These are phyloP conservation scores for Phytopythium helicoides DNA, from an alignment of 352 stramenopile species.

Conservation along the genomic window DNA sequence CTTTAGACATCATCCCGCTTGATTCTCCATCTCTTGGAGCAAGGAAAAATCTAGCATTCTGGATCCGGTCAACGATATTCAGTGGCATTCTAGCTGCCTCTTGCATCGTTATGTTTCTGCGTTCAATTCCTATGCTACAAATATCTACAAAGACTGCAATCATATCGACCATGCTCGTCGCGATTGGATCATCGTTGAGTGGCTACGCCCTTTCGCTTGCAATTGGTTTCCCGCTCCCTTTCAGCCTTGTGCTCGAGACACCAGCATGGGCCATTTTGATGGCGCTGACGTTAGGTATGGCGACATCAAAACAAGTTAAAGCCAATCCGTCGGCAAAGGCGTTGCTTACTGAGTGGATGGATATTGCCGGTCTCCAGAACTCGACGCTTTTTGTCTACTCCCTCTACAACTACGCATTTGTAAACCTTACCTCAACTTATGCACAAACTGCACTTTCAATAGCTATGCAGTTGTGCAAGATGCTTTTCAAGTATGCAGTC, in stretches of 20 bases:
- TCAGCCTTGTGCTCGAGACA: constrained; percentile 24
- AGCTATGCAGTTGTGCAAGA: constrained; percentile 24
- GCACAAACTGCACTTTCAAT: constrained; percentile 16
- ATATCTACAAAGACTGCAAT: constrained; percentile 3
- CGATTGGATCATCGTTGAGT: background rate
- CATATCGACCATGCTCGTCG: constrained; percentile 6
- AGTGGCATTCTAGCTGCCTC: constrained; percentile 20
- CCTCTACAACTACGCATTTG: constrained; percentile 25
- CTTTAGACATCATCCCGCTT: constrained; percentile 19
- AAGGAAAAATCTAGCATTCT: constrained; percentile 14
- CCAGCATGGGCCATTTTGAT: constrained; percentile 12
- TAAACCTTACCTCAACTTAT: constrained; percentile 1
- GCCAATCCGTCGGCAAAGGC: constrained; percentile 10
- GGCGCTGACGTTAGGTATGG: constrained; percentile 5
- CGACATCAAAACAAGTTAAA: constrained; percentile 6
- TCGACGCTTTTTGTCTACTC: constrained; percentile 23
- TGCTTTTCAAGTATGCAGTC: constrained; percentile 28
- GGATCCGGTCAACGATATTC: constrained; percentile 10
- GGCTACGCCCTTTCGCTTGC: constrained; percentile 10
- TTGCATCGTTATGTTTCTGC: constrained; percentile 18
- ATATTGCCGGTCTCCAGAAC: constrained; percentile 14
- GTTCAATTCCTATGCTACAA: constrained; percentile 14
- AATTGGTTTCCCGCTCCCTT: constrained; percentile 34
- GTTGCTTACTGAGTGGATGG: constrained; percentile 11
- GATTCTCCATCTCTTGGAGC: constrained; percentile 7